Conservation (phyloP, 2,329 filamentous ascomycete genomes). For the Trichoderma cornu-damae region DNA sequence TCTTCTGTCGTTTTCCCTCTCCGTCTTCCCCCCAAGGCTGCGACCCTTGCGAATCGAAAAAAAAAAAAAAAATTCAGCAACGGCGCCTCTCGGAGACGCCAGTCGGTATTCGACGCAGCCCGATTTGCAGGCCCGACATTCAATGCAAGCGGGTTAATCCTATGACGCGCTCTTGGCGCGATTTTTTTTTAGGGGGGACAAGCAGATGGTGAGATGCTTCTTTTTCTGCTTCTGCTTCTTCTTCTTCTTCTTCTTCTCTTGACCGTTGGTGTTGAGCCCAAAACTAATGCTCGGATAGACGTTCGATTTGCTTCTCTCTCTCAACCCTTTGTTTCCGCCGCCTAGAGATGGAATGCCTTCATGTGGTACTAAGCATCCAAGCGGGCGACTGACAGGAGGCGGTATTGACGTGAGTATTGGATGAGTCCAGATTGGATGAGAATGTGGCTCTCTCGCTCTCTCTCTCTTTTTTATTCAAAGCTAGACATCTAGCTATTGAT, state of each 20-base stretch:
- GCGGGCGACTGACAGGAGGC: not conserved
- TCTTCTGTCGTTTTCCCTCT: conserved; percentile 1
- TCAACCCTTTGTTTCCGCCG: not conserved
- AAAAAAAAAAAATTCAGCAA: too few species aligned
- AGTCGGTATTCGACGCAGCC: not conserved
- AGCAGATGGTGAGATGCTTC: too few species aligned
- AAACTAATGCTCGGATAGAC: not conserved
- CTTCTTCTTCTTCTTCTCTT: too few species aligned
- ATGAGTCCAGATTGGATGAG: not conserved
- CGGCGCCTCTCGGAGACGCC: not conserved
- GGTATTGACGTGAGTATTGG: not conserved
- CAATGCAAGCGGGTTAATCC: not conserved
- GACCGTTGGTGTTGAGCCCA: not conserved
- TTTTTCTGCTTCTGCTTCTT: too few species aligned
- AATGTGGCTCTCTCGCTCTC: too few species aligned
- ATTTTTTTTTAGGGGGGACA: too few species aligned
- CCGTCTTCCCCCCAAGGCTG: not conserved
- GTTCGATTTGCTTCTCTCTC: not conserved
- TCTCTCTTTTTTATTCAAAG: conserved; percentile 19
- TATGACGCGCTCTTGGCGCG: not conserved
- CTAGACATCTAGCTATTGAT: conserved; percentile 20
- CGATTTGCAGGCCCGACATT: not conserved
- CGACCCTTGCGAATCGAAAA: conserved; percentile 1
- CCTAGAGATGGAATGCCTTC: not conserved
- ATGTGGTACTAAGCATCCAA: not conserved